A percentile compares a stretch with the other conserved stretches of the same genome.
Evolutionary conservation across 441 rosid genomes (phyloP).

Genomic region (Erodium chrysanthum): DNA sequence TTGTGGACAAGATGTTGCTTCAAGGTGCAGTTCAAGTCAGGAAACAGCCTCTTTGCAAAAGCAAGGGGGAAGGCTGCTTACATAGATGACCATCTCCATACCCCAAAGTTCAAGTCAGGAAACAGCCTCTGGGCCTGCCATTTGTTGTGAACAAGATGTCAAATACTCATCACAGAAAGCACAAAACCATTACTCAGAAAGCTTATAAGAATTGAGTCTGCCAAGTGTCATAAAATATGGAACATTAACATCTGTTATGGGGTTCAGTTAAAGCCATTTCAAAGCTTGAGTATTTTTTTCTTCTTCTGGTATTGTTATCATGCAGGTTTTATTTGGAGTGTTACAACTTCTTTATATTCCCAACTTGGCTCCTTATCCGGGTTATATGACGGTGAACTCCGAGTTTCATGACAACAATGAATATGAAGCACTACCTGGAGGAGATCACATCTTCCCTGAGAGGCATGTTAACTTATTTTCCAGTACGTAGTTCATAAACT

Average conservation of each 20-base stretch:
- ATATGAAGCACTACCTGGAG: slow-evolving; percentile 85
- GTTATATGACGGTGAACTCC: slow-evolving; percentile 47
- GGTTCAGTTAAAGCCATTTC: not conserved
- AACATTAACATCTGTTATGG: not conserved
- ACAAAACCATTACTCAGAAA: not conserved
- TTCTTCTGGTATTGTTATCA: slow-evolving; percentile 10
- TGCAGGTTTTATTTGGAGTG: slow-evolving; percentile 72
- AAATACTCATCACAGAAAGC: not conserved
- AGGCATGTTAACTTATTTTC: slow-evolving; percentile 62
- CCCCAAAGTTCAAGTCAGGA: no score
- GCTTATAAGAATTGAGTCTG: not conserved
- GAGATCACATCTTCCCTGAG: slow-evolving; percentile 87
- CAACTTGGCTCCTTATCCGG: slow-evolving; percentile 75
- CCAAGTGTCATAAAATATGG: not conserved
- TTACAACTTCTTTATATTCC: slow-evolving; percentile 71
- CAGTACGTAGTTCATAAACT: slow-evolving; percentile 41
- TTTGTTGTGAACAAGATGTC: not conserved
- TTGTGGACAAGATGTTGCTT: not conserved
- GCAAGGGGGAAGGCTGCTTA: not conserved
- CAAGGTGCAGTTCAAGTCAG: not conserved
- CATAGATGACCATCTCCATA: not conserved
- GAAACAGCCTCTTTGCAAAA: not conserved
- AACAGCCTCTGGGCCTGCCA: not conserved
- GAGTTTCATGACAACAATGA: slow-evolving; percentile 51
- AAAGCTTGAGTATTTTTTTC: not conserved